Evolutionary conservation across 257 asterid genomes (phyloP), one percentile per base, ranked within the genome.

Genomic region (Nicotiana sylvestris): DNA sequence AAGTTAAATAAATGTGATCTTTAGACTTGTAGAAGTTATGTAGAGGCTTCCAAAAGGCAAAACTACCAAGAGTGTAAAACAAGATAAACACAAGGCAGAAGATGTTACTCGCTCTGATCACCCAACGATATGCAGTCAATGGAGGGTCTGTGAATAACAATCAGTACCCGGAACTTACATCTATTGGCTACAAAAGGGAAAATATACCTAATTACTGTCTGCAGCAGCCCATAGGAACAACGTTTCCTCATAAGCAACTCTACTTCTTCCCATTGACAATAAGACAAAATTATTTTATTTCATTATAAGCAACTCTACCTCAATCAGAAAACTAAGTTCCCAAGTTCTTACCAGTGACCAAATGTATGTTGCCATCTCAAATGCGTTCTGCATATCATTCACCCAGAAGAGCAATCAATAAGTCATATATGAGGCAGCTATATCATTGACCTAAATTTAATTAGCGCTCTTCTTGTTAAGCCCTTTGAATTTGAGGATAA

Each of bases 341-440:
- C 32, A 64, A 80, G 79, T 83, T 80, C 92, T 85, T 91, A 94
- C 99, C 93, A 91, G 83, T 17, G 98, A 92, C 99, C 98, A 95
- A 74, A 94, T 51, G 84, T 92, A 95, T 43, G 87, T 82, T 11
- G 98, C 91, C 93, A 95, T 92, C 88, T 95, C 98, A 78, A 95
- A 92, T 16, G 99, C 97, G 70, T 94, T 95, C 99, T 95, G 97
- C 90, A 89, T 81, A 85, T 65, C 51, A 81, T 69, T 82, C 15
- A 62, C 66, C 88, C 74, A 12, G 33, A 62, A 17, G 15, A 80
- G 35, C n/a, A 64, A 16, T 72, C 32, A 80, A 66, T 57, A 18
- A 78, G 16, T 35, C 60, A 76, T 18, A 57, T 57, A 37, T 3
- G 16, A 68, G 30, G 30, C 77, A 17, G 32, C 27, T 6, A 72